Conservation (phyloP, 345 rosid genomes). For the Dipteronia dyeriana region DNA sequence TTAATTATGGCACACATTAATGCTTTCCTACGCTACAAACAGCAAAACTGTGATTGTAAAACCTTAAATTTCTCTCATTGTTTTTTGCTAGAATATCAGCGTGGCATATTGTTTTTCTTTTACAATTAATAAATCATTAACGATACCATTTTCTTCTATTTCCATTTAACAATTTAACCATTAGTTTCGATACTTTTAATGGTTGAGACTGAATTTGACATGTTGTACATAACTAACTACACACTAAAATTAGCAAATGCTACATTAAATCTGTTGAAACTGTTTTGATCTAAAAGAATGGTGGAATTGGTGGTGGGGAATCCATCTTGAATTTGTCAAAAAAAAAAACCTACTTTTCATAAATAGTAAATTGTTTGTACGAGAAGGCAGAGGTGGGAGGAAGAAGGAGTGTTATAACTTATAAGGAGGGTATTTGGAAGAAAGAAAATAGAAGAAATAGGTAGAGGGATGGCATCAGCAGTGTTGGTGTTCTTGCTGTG, state of each 20-base stretch:
- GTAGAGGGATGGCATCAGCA: constrained; percentile 38
- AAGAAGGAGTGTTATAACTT: neutral
- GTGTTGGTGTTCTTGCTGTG: constrained; percentile 39
- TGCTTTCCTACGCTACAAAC: too few species aligned
- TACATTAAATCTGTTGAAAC: neutral
- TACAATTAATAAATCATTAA: too few species aligned
- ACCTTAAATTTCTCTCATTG: too few species aligned
- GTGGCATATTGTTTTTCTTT: too few species aligned
- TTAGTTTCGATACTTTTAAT: neutral
- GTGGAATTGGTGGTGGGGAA: neutral
- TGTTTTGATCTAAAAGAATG: neutral
- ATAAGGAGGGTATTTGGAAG: neutral
- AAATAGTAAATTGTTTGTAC: neutral
- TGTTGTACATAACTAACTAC: neutral
- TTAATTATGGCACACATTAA: too few species aligned
- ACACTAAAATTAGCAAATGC: neutral
- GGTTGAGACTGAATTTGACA: neutral
- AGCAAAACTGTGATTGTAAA: too few species aligned
- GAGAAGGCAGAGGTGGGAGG: neutral
- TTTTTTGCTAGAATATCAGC: too few species aligned
- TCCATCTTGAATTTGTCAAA: neutral
- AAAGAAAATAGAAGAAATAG: neutral
- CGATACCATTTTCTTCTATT: too few species aligned
- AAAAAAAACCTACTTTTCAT: neutral
- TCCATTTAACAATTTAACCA: neutral